phyloP scores from a whole-genome alignment of 2,329 filamentous ascomycete genomes.

The Hypoxylon sp. region DNA sequence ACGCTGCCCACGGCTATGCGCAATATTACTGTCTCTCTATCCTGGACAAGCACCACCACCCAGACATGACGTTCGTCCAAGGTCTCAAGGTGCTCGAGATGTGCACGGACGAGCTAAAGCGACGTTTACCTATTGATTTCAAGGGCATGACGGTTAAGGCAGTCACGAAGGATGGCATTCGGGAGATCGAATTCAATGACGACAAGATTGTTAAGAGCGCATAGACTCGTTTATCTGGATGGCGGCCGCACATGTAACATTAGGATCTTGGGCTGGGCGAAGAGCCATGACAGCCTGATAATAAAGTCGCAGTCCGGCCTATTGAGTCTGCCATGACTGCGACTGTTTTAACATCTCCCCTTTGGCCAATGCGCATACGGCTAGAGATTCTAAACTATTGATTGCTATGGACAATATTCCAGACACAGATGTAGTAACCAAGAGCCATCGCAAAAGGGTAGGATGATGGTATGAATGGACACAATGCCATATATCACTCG shows the following conservation, averaged over 20 bases:
- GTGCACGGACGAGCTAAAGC: slow-evolving; percentile 97
- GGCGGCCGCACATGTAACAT: slow-evolving; percentile 55
- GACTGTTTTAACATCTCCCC: slow-evolving; percentile 17
- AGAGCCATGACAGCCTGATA: slow-evolving; percentile 42
- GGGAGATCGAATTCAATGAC: slow-evolving; percentile 88
- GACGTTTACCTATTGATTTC: slow-evolving; percentile 97
- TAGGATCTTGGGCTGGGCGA: slow-evolving; percentile 49
- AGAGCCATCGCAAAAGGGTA: not conserved
- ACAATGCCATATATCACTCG: not conserved
- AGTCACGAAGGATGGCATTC: slow-evolving; percentile 92
- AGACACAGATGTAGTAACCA: not conserved
- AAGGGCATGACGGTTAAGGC: slow-evolving; percentile 97
- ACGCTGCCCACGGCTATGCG: slow-evolving; percentile 97
- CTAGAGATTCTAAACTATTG: slow-evolving; percentile 4
- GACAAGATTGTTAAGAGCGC: slow-evolving; percentile 77
- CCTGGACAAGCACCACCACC: slow-evolving; percentile 98
- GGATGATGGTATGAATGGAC: slow-evolving; percentile 9
- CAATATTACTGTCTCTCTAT: slow-evolving; percentile 99
- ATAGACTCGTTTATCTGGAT: slow-evolving; percentile 57
- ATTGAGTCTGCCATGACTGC: slow-evolving; percentile 23
- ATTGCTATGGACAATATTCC: not conserved
- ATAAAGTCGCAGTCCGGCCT: slow-evolving; percentile 34
- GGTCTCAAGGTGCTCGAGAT: slow-evolving; percentile 93
- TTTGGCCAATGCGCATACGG: slow-evolving; percentile 14
- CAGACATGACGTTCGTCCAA: slow-evolving; percentile 89